Evolutionary conservation across 257 asterid species (phyloP), one percentile per base, ranked within the genome.

Genomic region (Linaria vulgaris): DNA sequence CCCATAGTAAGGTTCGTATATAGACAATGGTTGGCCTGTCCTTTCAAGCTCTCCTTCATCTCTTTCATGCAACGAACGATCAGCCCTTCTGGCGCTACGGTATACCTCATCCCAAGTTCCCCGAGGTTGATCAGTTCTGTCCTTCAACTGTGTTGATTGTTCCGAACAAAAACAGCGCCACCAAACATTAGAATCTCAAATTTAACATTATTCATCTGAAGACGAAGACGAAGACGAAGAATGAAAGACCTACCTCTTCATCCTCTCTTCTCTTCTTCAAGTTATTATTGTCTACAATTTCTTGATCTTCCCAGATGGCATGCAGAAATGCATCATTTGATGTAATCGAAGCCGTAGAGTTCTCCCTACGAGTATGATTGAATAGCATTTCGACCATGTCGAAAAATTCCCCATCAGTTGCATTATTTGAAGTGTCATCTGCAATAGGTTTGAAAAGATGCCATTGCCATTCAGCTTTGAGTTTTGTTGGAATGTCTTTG

Each of bases 21-120:
- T 94, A 78, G 88, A 81, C 43, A 94, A 75, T 7, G 97, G 95
- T 68, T 94, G 99, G 54, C 95, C 97, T 0, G 95, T 90, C 76
- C 99, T 94, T 71, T 82, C 97, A 49, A 94, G 94, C 74, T 94
- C 99, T 55, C 92, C 97, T 51, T 88, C 99, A 67, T 90, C 97
- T 78, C 97, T 85, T 79, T 90, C 99, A 51, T 83, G 99, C 79
- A 88, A 81, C 14, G 86, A 66, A 56, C 88, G 85, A 64, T 90
- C 97, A 45, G 76, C 83, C 78, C 90, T 84, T 74, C 90, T 83
- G 24, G 84, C 94, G 77, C 73, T 90, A 61, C 87, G 82, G 59
- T 94, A 85, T 64, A 90, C 83, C 25, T 90, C 94, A 43, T 94
- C 97, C 99, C 97, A 94, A 23, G 88, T 77, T 70, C 96, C 95